Conservation (phyloP, 257 asterid species). For the Solanum peruvianum region DNA sequence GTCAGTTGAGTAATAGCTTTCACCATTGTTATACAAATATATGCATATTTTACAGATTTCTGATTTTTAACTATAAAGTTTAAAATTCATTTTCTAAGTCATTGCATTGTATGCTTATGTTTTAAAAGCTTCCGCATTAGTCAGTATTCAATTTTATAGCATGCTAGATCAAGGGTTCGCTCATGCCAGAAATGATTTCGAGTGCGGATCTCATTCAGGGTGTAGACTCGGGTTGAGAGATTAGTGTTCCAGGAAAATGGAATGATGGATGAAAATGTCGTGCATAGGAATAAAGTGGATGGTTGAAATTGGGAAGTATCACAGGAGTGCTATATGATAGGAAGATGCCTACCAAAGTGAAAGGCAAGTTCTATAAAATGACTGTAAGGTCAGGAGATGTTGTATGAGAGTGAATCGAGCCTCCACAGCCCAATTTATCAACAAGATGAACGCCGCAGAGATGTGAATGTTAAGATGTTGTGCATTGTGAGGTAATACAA, state of each 20-base stretch:
- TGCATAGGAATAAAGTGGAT: neutral
- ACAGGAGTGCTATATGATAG: neutral
- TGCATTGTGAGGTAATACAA: neutral
- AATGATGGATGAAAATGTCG: neutral
- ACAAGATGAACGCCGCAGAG: neutral
- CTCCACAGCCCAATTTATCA: neutral
- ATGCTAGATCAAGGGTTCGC: neutral
- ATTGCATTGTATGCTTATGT: neutral
- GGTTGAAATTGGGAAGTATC: neutral
- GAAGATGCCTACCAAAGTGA: neutral
- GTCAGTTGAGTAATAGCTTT: neutral
- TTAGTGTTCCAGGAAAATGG: neutral
- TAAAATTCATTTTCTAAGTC: neutral
- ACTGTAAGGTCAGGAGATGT: neutral
- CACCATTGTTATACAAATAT: neutral
- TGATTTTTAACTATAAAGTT: neutral
- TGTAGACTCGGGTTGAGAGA: neutral
- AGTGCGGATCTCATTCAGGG: neutral
- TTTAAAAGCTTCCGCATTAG: neutral
- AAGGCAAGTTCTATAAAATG: neutral
- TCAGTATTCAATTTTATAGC: neutral
- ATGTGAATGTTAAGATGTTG: neutral
- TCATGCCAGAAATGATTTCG: neutral
- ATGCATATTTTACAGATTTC: neutral
- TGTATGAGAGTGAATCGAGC: neutral